Evolutionary conservation across 768 basidiomycete genomes (phyloP), one percentile per base, ranked within the genome.

Genomic region (Pisolithus microcarpus): DNA sequence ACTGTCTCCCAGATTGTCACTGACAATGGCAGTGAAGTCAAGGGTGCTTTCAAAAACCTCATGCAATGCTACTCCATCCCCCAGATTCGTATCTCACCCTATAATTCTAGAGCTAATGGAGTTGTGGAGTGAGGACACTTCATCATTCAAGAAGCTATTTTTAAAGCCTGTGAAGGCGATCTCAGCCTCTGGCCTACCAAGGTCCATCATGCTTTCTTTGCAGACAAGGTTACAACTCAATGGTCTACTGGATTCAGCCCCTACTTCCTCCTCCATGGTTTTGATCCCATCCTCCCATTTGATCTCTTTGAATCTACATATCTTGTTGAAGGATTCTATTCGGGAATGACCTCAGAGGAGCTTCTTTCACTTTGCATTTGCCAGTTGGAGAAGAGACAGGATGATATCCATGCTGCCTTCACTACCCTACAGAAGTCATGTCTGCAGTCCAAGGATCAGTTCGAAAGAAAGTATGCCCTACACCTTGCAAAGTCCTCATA

Each of bases 81-180:
- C 0, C 49, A 46, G 2, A 53, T 56, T 19, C 7, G 7, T 2
- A 54, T 72, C 16, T 68, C 63, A 1, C 55, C 64, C 2, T 71
- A 71, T 48, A 72, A 73, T 48, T 65, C 65, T 1, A 56, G 60
- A 47, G 70, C 61, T 3, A 71, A 71, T 47, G 68, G 72, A 38
- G 61, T 72, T 18, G 67, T 72, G 1, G 70, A 73, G 60, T 46
- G 62, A 11, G 58, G 64, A 15, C 71, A 72, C 34, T 62, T 51
- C 15, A 61, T 46, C 1, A 53, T 71, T 15, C 31, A 70, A 15
- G 67, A 72, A 53, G 65, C 65, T 0, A 39, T 71, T 7, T 43
- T 71, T 1, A 67, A 67, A 37, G 24, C 61, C 1, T 65, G 62
- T 39, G 30, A 57, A 1, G 56, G 58, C 5, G 45, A 60, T 3